A percentile compares a stretch with the other conserved stretches of the same genome.
Conservation (phyloP, 257 asterid genomes). For the Solanum appendiculatum region DNA sequence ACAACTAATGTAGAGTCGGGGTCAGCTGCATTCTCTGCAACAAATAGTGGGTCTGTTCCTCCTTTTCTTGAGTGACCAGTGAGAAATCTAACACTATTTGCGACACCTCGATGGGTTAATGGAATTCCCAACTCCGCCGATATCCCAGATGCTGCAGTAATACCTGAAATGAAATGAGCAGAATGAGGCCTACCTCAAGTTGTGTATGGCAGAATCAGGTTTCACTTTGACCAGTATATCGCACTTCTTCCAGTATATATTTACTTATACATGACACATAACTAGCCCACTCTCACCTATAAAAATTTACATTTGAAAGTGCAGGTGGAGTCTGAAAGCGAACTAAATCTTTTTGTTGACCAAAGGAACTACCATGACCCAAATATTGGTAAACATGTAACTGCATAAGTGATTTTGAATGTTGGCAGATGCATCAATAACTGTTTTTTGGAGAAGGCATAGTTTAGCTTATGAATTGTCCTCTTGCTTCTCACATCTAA, state of each 20-base stretch:
- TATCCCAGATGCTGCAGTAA: conserved; percentile 97
- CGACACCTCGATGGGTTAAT: conserved; percentile 91
- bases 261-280: not conserved
- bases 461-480: not conserved
- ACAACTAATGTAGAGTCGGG: conserved; percentile 81
- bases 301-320: not conserved
- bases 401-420: not conserved
- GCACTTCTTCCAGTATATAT: not conserved
- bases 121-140: conserved; percentile 96
- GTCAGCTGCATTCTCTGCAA: conserved; percentile 90
- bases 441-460: not conserved
- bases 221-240: not conserved
- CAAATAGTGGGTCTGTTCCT: conserved; percentile 81
- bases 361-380: not conserved
- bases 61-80: conserved; percentile 96
- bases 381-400: not conserved
- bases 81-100: conserved; percentile 77
- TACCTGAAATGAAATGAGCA: conserved; percentile 41
- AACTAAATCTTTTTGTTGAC: not conserved
- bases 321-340: not conserved
- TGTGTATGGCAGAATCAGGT: not conserved
- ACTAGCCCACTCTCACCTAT: not conserved
- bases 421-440: not conserved
- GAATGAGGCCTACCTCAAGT: not conserved
- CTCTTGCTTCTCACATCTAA: too few species aligned